Conservation (phyloP, 176 grass and related monocot species). For the Hyparrhenia diplandra region DNA sequence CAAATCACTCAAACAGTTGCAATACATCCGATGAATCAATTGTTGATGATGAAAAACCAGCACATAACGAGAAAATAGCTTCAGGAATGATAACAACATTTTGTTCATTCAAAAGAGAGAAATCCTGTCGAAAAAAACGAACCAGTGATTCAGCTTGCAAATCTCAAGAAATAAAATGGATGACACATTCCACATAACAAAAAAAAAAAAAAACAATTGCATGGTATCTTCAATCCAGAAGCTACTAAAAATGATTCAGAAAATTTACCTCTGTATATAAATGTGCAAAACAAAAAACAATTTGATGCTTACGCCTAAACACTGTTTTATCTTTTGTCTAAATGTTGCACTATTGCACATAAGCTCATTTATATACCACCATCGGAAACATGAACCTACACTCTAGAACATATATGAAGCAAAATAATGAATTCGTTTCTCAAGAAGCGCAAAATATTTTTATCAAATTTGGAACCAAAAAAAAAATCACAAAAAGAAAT, state of each 20-base stretch:
- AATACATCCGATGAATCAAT: slow-evolving; percentile 51
- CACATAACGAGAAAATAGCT: slow-evolving; percentile 75
- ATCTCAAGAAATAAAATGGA: slow-evolving; percentile 9
- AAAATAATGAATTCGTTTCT: slow-evolving; percentile 7
- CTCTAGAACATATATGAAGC: background rate
- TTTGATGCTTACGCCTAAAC: background rate
- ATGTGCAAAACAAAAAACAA: background rate
- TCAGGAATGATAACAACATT: slow-evolving; percentile 71
- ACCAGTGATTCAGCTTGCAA: slow-evolving; percentile 14
- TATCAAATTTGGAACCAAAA: slow-evolving; percentile 7
- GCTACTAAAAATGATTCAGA: background rate
- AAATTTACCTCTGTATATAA: slow-evolving; percentile 2
- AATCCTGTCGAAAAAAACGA: slow-evolving; percentile 52
- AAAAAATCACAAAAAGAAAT: background rate
- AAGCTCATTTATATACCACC: slow-evolving; percentile 5
- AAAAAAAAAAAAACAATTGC: background rate
- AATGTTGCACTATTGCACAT: background rate
- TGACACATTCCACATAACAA: background rate
- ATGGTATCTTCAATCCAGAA: slow-evolving; percentile 6
- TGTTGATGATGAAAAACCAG: slow-evolving; percentile 54
- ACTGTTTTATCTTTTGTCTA: background rate
- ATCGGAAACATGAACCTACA: slow-evolving; percentile 8
- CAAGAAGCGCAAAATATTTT: background rate
- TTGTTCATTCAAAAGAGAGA: slow-evolving; percentile 66
- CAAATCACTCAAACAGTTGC: slow-evolving; percentile 26